Conservation (phyloP, 2,329 filamentous ascomycete species). For the Paraphoma sp. region DNA sequence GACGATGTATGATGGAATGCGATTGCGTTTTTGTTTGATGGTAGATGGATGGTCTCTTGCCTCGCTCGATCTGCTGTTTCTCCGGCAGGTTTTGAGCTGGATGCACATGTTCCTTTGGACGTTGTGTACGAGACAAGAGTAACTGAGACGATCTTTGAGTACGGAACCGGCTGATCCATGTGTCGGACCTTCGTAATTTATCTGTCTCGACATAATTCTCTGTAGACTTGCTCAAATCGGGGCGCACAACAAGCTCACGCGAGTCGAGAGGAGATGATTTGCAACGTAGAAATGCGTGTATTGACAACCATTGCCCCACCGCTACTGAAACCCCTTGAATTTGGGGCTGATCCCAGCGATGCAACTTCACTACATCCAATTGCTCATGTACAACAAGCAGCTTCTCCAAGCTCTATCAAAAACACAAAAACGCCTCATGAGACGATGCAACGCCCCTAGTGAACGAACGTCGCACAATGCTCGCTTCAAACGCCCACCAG, state of each 20-base stretch:
- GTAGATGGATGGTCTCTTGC: conserved; percentile 39
- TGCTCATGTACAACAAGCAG: background rate
- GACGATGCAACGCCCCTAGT: background rate
- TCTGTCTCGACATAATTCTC: conserved; percentile 42
- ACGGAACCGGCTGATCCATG: conserved; percentile 40
- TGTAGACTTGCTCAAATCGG: background rate
- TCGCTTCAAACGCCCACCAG: conserved; percentile 21
- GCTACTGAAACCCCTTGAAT: background rate
- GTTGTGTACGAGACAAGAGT: conserved; percentile 47
- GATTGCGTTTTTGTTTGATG: background rate
- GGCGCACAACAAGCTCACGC: background rate
- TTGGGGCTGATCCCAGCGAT: background rate
- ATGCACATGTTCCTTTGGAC: conserved; percentile 26
- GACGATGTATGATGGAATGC: background rate
- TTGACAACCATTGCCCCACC: background rate
- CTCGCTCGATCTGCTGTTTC: conserved; percentile 47
- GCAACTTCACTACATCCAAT: background rate
- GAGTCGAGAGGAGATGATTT: background rate
- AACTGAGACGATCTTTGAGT: conserved; percentile 50
- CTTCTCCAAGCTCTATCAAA: background rate
- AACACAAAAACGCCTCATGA: background rate
- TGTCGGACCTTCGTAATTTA: conserved; percentile 49
- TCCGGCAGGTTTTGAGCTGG: conserved; percentile 49
- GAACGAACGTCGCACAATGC: conserved; percentile 8
- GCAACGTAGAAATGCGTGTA: background rate